A percentile compares a stretch with the other conserved stretches of the same genome.
These are phyloP conservation scores for Salix brachista DNA, from an alignment of 345 rosid species.

Conservation along the genomic window DNA sequence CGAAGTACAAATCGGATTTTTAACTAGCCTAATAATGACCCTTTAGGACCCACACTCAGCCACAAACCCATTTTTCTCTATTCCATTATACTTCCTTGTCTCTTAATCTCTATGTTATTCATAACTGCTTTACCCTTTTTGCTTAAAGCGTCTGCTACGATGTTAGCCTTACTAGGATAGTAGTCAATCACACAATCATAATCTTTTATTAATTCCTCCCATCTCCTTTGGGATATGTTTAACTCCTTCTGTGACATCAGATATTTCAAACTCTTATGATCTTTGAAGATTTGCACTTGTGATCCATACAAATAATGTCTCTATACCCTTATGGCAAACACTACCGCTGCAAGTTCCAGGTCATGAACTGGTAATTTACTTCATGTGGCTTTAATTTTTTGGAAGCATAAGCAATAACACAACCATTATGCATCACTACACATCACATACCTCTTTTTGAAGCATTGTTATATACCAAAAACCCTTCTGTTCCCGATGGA, in stretches of 20 bases:
- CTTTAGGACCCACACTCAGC: too few relatives aligned
- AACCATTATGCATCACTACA: background rate
- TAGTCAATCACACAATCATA: background rate
- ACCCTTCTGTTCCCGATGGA: background rate
- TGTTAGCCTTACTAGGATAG: background rate
- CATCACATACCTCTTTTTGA: background rate
- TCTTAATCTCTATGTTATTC: too few relatives aligned
- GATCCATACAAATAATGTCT: background rate
- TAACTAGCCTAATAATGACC: too few relatives aligned
- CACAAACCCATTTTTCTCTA: too few relatives aligned
- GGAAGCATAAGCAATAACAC: background rate
- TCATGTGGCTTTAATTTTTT: background rate
- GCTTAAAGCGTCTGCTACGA: background rate
- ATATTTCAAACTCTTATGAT: background rate
- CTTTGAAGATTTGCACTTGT: background rate
- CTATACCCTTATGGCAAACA: background rate
- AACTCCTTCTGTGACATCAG: background rate
- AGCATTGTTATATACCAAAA: too few relatives aligned
- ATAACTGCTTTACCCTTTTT: too few relatives aligned
- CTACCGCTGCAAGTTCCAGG: background rate
- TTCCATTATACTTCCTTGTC: too few relatives aligned
- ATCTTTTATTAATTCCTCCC: background rate
- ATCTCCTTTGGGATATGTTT: background rate
- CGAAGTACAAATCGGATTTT: too few relatives aligned
- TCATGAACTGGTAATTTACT: background rate